Evolutionary conservation across 2,329 filamentous ascomycete genomes (phyloP), one percentile per base, ranked within the genome.

Genomic region (Microsporum ferrugineum): DNA sequence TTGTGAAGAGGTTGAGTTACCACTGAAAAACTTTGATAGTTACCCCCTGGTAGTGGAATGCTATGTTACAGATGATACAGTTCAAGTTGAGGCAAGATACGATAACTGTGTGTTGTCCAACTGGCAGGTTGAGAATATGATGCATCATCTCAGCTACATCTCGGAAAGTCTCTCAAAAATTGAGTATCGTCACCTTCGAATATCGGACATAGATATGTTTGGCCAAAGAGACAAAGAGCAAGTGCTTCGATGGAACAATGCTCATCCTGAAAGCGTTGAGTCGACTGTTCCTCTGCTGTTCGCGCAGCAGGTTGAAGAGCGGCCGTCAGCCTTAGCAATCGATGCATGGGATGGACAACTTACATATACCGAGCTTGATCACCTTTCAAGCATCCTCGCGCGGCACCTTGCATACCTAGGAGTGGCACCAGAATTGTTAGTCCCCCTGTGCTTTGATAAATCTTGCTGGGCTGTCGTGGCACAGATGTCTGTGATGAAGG

Each of bases 1-100:
- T 12, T 39, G 38, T 39, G 14, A 39, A 12, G 38, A 39, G 14
- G 38, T 39, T 39, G 38, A 39, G 3, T 39, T 39, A 39, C 38
- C 38, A 39, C 10, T 39, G 38, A 23, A 55, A 33, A 3, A 23
- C 12, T 62, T 62, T 39, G 34, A 57, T 33, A 56, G 58, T 6
- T 62, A 62, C 57, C 58, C 61, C 8, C 78, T 87, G 34, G 86
- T 87, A 77, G 73, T 87, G 23, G 84, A 86, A 45, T 87, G 84
- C 69, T 83, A 81, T 2, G 73, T 86, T 4, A 66, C 65, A 0
- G 79, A 82, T 41, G 75, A 79, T 2, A 74, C 77, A 0, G 82
- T 87, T 68, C 70, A 80, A 12, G 75, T 85, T 61, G 84, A 58
- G 34, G 57, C 38, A 34, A 38, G 36, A 39, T 58, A 58, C 29